These are phyloP conservation scores for Cochlearia excelsa DNA, from an alignment of 345 rosid genomes.

Conservation along the genomic window DNA sequence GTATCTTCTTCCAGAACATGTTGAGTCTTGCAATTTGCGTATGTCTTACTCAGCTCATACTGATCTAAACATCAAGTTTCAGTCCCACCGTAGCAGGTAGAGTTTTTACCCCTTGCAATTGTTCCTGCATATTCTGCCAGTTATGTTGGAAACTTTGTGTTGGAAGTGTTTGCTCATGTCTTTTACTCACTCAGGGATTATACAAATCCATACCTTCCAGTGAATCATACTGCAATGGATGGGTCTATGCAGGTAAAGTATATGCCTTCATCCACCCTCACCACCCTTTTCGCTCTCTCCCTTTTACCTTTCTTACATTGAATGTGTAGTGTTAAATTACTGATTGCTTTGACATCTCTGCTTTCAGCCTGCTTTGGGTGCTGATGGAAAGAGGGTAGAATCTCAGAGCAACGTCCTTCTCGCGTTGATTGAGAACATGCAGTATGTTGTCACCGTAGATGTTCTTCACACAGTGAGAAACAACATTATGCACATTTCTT, in stretches of 20 bases:
- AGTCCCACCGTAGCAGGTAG: slow-evolving; percentile 98
- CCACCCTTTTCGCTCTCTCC: slow-evolving; percentile 10
- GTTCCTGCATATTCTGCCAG: not conserved
- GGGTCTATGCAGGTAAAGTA: slow-evolving; percentile 64
- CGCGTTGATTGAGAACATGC: slow-evolving; percentile 96
- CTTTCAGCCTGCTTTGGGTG: slow-evolving; percentile 67
- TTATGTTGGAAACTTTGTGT: not conserved
- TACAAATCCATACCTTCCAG: slow-evolving; percentile 96
- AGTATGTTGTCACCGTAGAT: slow-evolving; percentile 92
- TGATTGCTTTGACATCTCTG: slow-evolving; percentile 22
- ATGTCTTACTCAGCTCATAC: slow-evolving; percentile 97
- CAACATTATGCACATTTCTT: slow-evolving; percentile 16
- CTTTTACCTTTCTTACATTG: slow-evolving; percentile 12
- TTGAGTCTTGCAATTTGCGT: slow-evolving; percentile 65
- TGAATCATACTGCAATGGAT: slow-evolving; percentile 90
- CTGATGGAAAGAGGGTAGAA: slow-evolving; percentile 88
- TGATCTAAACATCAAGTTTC: slow-evolving; percentile 96
- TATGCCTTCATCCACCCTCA: not conserved
- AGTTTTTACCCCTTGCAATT: slow-evolving; percentile 3
- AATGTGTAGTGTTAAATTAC: not conserved
- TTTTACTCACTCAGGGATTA: slow-evolving; percentile 62
- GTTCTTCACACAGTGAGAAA: slow-evolving; percentile 76
- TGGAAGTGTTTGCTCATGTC: slow-evolving; percentile 25
- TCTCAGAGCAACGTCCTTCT: slow-evolving; percentile 92
- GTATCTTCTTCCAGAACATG: slow-evolving; percentile 87